Evolutionary conservation across 176 grass and related monocot species (phyloP).

Genomic region (Eleusine coracana): DNA sequence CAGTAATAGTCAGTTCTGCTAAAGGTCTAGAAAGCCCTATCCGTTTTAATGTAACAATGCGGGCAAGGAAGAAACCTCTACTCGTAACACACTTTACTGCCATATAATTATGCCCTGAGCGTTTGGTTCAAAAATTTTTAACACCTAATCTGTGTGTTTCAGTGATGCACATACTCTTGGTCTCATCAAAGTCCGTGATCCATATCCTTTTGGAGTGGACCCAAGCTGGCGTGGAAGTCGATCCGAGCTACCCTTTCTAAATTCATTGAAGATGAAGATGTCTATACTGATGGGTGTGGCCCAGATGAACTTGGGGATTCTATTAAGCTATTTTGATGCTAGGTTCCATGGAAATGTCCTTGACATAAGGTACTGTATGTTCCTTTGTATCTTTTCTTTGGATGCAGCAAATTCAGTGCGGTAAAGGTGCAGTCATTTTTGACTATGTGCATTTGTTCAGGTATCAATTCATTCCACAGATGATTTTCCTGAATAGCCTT

Average conservation of each 20-base stretch:
- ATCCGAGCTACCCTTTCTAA: constrained; percentile 97
- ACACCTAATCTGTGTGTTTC: constrained; percentile 37
- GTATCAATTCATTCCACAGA: constrained; percentile 96
- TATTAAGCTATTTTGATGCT: constrained; percentile 97
- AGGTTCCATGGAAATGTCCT: constrained; percentile 87
- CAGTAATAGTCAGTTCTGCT: constrained; percentile 14
- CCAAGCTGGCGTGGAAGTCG: constrained; percentile 97
- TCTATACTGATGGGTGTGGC: constrained; percentile 93
- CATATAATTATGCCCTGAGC: constrained; percentile 3
- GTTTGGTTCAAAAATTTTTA: constrained; percentile 25
- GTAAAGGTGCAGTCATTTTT: constrained; percentile 9
- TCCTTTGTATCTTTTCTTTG: constrained; percentile 27
- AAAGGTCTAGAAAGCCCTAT: background rate
- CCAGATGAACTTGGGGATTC: constrained; percentile 95
- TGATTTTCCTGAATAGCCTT: constrained; percentile 98
- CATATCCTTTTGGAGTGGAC: constrained; percentile 99
- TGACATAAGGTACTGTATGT: constrained; percentile 78
- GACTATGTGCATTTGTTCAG: constrained; percentile 54
- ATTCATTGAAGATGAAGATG: constrained; percentile 99
- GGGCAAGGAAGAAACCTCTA: constrained; percentile 19
- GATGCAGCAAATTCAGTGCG: background rate
- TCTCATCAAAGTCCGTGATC: constrained; percentile 84
- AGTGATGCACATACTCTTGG: constrained; percentile 82
- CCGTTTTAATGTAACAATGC: constrained; percentile 11
- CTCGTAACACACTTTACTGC: background rate